Evolutionary conservation across 805 yeast genomes (phyloP), one percentile per base, ranked within the genome.

Genomic region (Priceomyces melissophilus): DNA sequence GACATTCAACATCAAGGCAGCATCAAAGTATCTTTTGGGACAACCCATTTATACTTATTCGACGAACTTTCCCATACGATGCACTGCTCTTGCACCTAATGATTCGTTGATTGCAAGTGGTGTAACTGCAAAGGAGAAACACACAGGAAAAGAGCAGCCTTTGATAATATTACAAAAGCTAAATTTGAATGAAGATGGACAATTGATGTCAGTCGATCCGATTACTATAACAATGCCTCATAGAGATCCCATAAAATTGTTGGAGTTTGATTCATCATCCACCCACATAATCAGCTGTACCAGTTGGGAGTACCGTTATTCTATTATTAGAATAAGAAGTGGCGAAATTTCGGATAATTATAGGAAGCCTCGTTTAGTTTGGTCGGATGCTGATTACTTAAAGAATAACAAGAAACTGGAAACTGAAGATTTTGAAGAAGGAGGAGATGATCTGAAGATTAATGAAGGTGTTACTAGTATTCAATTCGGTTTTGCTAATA

Each of bases 401-500:
- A 43, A 48, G 30, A 36, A 41, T 3, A 39, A 39, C 4, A 45
- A 46, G 35, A 38, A 53, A 28, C 44, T 50, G 14, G 48, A 41
- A 6, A 55, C 46, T 25, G 53, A 50, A 3, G 55, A 53, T 25
- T 54, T 52, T 14, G 40, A 42, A 11, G 31, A 13, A 8, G 49
- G 47, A 10, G 31, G 36, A n/a, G 61, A 57, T 28, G 52, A 48
- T 38, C 45, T 60, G 32, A 64, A 65, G 70, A 63, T 84, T 49
- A 79, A 87, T 42, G 97, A 90, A 57, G 97, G 97, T 2, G 87
- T 91, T 30, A 91, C 98, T 0, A 86, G 82, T 46, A 63, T 87
- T 5, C 75, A 76, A 41, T 84, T 89, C 57, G 73, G 73, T 2
- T 47, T 53, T 10, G 56, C 73, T 16, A 68, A 69, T 45, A 60